Base-by-base conservation (phyloP, 2,329 filamentous ascomycete species). In the Parastagonospora avenae region DNA sequence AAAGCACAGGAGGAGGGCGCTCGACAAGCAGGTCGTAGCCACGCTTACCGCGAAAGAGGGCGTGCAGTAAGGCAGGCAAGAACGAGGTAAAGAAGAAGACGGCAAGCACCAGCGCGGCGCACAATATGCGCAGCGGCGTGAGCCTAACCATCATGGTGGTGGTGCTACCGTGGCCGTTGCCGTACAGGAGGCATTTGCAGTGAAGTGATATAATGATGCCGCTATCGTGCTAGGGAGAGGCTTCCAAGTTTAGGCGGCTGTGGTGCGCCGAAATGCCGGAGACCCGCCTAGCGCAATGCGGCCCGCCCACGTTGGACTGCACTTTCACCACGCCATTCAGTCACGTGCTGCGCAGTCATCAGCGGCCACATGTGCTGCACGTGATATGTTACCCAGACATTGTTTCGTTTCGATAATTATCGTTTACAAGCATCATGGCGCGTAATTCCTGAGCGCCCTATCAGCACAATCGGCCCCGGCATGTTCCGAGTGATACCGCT, bases 81-180 rank as follows among this genome's bases (percentile, higher is more conserved):
- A 60, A 54, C 12, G 60, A 63, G 19, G 50, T 40, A 40, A 68
- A 35, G 40, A 67, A 54, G 42, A 71, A 54, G 41, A 55, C 38
- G 47, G 52, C 59, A 16, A 67, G 49, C 32, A 66, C 54, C 40
- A 64, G 50, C 37, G 62, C 63, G 37, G 63, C 63, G 61, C 65
- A 65, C 58, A 70, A 40, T 52, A 71, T 59, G 60, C 69, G 69
- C 64, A 64, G 57, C 52, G 64, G 65, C 63, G 67, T 68, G 57
- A 72, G 64, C 62, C 69, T 68, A 66, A 72, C 66, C 68, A 68
- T 70, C 59, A 56, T 68, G 59, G 63, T 57, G 55, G 62, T 60
- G 49, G 52, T 54, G 57, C 48, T 52, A 53, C 48, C 42, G 16
- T 46, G 19, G 19, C 14, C 8, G 14, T 38, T 16, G 15, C 6